Base-by-base conservation (phyloP, 140 eudicot genomes). In the Flaveria floridana region DNA sequence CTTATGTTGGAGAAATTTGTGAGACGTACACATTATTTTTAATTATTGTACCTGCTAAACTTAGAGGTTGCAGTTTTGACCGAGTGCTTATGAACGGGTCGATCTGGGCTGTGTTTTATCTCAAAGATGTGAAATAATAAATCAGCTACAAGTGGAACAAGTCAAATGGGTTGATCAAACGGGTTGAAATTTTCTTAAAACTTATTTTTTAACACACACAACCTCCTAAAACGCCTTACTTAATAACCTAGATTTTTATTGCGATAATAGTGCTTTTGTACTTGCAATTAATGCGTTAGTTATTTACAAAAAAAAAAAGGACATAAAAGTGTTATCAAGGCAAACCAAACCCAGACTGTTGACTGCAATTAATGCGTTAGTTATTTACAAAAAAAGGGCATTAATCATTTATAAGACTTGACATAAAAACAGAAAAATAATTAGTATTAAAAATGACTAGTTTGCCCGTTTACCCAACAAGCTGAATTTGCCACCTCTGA, bases 401-500 rank as follows among this genome's bases (percentile, higher is more conserved):
- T 62, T 26, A 4, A 26, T 26, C 34, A 25, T 62, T 26, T 15
- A 26, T 28, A 56, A 20, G 12, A 55, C 30, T 8, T 19, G 13
- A 18, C 7, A 56, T n/a, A 52, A 52, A 15, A 52, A n/a, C 2
- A 42, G 48, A 2, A 47, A 47, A 10, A 47, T 47, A 47, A 1
- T 37, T 7, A 44, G 50, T 44, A 44, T 44, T 65, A 23, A 25
- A 47, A 19, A 26, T 13, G 9, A 25, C 61, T 37, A 23, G 14
- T 25, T 69, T 25, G 30, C 71, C 20, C 11, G 11, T 63, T 63
- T 30, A 28, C 46, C 46, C 4, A 25, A 63, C 4, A 16, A 9
- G 34, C 68, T 44, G 58, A 68, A 48, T 50, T n/a, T 69, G 13
- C 61, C 61, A 48, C 61, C 46, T 23, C 21, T 47, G 4, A 50